Base-by-base conservation (phyloP, 805 yeast species). In the Yamadazyma paraphyllophila region DNA sequence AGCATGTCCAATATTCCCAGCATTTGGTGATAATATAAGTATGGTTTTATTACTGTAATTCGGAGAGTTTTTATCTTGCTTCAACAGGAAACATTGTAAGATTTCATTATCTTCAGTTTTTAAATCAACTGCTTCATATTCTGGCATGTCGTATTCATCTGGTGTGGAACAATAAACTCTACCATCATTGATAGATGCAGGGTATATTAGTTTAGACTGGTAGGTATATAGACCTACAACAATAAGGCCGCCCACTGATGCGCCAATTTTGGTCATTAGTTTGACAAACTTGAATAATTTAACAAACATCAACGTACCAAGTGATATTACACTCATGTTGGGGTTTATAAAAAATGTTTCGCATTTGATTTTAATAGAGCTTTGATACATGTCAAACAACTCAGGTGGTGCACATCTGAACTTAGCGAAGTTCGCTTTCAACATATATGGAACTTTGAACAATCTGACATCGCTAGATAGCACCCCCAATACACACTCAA, bases 1-100 rank as follows among this genome's bases (percentile, higher is more conserved):
- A 25, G 86, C 83, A 59, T 88, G 89, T 13, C 98, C 98, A 52
- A 92, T 92, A 62, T 94, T 92, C 4, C 98, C 98, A 1, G 97
- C 97, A 65, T 92, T 92, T 4, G 98, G 98, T 40, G 90, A 82
- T 42, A 91, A 72, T 15, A 94, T 76, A 20, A 94, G 57, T 9
- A 92, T 76, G 0, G 97, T 88, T 52, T 84, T 86, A 51, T 78
- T 72, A 27, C 74, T 63, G 46, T 81, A 77, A 15, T 46, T 51
- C 3, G 69, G 55, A 3, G 57, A 48, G 10, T 55, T 52, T 4
- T 60, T 54, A 47, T 80, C 79, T 20, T 82, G 85, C 14, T 75
- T 66, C 45, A 88, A 67, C 41, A 79, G 68, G 60, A 71, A 92
- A 17, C 88, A 76, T 48, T 87, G 86, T 29, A 92, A 63, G 9